Evolutionary conservation across 306 rosid species (phyloP), one percentile per base, ranked within the genome.

Genomic region (Parietaria judaica): DNA sequence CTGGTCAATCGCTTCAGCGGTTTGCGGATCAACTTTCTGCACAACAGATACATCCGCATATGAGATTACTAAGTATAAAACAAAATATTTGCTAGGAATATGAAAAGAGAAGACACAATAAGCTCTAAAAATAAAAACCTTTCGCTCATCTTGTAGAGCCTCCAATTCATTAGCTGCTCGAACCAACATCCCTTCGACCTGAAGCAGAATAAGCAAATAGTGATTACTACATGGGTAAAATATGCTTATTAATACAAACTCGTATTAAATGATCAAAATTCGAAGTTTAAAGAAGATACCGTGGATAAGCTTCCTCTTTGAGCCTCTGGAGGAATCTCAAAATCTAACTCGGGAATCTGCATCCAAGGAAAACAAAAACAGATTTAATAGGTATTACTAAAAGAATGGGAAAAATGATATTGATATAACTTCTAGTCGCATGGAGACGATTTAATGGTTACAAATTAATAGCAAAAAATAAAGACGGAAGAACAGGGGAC

Each of bases 321-420:
- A 72, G 98, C 90, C 80, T 88, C 98, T 4, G 88, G 89, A 58
- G 98, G 96, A 70, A 92, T 88, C 77, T 92, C 98, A 66, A 92
- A 88, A 44, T 92, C 98, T 74, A 92, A 68, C 65, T 92, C 90
- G 9, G 96, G 94, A 72, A 92, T 84, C 98, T 92, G 86, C 81
- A 74, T 8, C 36, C 23, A 11, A 11, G 7, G 3, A 9, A 34
- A 67, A 35, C 46, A 64, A 66, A n/a, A 49, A n/a, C 14, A 10
- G 4, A 49, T 23, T 23, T 49, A 10, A 49, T 11, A n/a, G 1
- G 0, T 9, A 49, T 36, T 3, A 35, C 14, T 37, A 39, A 53
- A 14, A 66, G 58, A 23, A 49, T n/a, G 9, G 41, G 65, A 44
- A n/a, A 52, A 43, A 38, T 4, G 31, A 23, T 23, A 23, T 23